These are phyloP conservation scores for Penicillium carneum DNA, from an alignment of 2,329 filamentous ascomycete genomes.

Conservation along the genomic window DNA sequence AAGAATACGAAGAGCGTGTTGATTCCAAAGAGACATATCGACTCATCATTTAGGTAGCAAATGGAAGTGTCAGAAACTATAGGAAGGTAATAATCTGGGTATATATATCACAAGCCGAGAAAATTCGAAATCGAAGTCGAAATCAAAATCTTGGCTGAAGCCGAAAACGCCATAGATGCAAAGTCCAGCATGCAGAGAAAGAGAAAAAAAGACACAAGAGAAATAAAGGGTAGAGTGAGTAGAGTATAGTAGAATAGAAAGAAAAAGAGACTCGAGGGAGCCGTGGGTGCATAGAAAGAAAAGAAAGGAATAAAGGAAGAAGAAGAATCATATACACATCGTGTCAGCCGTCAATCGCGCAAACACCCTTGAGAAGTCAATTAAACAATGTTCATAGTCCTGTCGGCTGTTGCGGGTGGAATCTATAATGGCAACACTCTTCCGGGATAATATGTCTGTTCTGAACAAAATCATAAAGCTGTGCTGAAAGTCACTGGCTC, in stretches of 20 bases:
- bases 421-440: background rate
- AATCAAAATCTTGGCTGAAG: background rate
- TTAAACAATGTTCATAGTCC: background rate
- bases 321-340: constrained; percentile 15
- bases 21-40: constrained; percentile 3
- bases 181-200: constrained; percentile 16
- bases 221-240: background rate
- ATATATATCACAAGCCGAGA: constrained; percentile 19
- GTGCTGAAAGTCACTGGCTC: background rate
- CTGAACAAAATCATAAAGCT: constrained; percentile 2
- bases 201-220: background rate
- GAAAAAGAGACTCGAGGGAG: background rate
- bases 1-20: background rate
- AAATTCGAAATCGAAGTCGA: background rate
- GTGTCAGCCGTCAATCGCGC: constrained; percentile 8
- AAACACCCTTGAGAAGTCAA: background rate
- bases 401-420: background rate
- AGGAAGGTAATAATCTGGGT: constrained; percentile 17
- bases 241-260: background rate
- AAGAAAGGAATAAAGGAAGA: background rate
- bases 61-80: constrained; percentile 1
- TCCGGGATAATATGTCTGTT: background rate
- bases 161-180: constrained; percentile 20
- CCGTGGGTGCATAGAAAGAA: background rate
- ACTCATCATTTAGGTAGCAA: constrained; percentile 7